Base-by-base conservation (phyloP, 129 eudicot genomes). In the Logfia minima region DNA sequence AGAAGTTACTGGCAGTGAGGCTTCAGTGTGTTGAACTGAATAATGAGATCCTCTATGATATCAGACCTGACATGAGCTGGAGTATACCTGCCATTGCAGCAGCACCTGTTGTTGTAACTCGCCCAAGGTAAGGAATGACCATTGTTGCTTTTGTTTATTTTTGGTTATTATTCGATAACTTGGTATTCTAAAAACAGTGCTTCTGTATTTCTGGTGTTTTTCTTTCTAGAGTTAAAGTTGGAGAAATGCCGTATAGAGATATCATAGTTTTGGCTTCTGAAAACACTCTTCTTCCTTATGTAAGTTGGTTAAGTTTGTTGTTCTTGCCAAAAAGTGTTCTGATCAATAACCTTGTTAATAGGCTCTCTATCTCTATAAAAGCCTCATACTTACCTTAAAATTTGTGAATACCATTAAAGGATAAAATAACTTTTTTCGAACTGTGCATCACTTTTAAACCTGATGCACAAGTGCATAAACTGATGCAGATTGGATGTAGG, bases 41-140 rank as follows among this genome's bases (percentile, higher is more conserved):
- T 75, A 82, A 79, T 56, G 97, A 88, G 74, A 86, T 90, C 52
- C 77, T 88, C 69, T 83, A 84, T 83, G 99, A 95, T 77, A 80
- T 88, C 68, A 88, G 84, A 80, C 92, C 91, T 59, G 97, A 95
- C 75, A 92, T 88, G 90, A 92, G 99, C 84, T 95, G 99, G 99
- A 87, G 89, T 84, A 88, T 91, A 83, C 86, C 92, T n/a, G 96
- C 96, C 83, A 83, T 92, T 85, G 88, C 96, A 43, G 99, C 97
- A 11, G 91, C 92, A 66, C 96, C 99, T 59, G 92, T 95, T 81
- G 78, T 80, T 86, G 99, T 88, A 41, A 89, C 97, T 77, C 92
- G 97, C 60, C 96, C 99, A 73, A 85, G 96, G 99, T 95, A 83
- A 43, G 26, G 48, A 66, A 56, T 75, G 63, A n/a, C 83, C 58